A percentile compares a stretch with the other conserved stretches of the same genome.
Evolutionary conservation across 176 grass and related monocot species (phyloP).

Genomic region (Rhipidocladum racemiflorum): DNA sequence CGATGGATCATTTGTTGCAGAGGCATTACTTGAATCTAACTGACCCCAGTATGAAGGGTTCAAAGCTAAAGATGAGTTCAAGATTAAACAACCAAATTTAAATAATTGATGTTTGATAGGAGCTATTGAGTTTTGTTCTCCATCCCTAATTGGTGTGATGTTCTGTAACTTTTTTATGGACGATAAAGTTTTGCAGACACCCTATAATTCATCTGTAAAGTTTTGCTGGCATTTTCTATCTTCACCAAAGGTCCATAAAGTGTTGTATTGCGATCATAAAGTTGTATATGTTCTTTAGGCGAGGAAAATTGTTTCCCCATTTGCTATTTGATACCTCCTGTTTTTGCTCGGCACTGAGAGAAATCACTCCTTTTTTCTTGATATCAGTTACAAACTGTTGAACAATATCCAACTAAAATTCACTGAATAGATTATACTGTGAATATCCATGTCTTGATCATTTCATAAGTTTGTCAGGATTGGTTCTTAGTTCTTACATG

Average conservation of each 20-base stretch:
- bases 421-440: slow-evolving; percentile 15
- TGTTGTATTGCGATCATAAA: not conserved
- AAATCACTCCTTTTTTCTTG: not conserved
- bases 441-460: not conserved
- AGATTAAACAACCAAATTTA: not conserved
- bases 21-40: too few species aligned
- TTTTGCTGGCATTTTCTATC: not conserved
- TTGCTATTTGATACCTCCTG: not conserved
- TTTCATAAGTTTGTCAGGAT: slow-evolving; percentile 14
- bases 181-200: not conserved
- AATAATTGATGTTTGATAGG: not conserved
- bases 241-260: not conserved
- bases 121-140: not conserved
- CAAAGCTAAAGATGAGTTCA: not conserved
- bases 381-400: not conserved
- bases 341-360: not conserved
- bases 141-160: not conserved
- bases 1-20: too few species aligned
- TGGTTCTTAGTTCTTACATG: slow-evolving; percentile 11
- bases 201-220: not conserved
- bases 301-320: not conserved
- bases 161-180: not conserved
- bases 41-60: too few species aligned
- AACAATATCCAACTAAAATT: not conserved
- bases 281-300: not conserved